Evolutionary conservation across 2,329 filamentous ascomycete genomes (phyloP), one percentile per base, ranked within the genome.

Genomic region (Epichloe gansuensis): DNA sequence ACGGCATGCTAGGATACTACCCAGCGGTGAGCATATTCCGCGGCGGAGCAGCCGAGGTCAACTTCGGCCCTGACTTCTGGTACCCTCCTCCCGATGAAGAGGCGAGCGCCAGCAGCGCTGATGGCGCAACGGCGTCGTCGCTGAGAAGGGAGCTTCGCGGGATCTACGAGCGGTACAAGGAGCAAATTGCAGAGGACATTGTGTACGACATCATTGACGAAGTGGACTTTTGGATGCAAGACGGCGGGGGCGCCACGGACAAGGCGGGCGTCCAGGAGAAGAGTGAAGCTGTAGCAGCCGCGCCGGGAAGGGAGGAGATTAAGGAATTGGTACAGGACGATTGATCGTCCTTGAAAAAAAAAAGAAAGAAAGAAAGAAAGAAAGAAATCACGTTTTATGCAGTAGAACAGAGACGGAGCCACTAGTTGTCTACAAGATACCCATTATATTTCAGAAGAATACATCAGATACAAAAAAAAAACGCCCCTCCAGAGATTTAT

Each of bases 41-140:
- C 44, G 91, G 90, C 50, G 93, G 91, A 25, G 86, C 90, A 2
- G 90, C 87, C 15, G 87, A 97, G 66, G 84, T 91, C 60, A 96
- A 96, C 67, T 96, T 98, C 64, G 91, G 93, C 1, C 89, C 89
- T 0, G 77, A 93, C 35, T 97, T 95, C 72, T 96, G 90, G 89
- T 86, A 75, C 63, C 88, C 89, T 15, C 90, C 90, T 0, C 76
- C 81, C 3, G 78, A 75, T 21, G 73, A 75, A 47, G 70, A 68
- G 35, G 64, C 69, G 15, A 68, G 68, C 11, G 75, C 78, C 50
- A 70, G 72, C 11, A 75, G 77, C 43, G 75, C 79, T 70, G 59
- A 51, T 46, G 11, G 13, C 35, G 17, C 36, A 4, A 57, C 57
- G 43, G 49, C 52, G 21, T 59, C 57, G n/a, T 53, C 55, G 11